A percentile compares a stretch with the other conserved stretches of the same genome.
Conservation (phyloP, 73 alveolate genomes). For the Paramecium sexaurelia region DNA sequence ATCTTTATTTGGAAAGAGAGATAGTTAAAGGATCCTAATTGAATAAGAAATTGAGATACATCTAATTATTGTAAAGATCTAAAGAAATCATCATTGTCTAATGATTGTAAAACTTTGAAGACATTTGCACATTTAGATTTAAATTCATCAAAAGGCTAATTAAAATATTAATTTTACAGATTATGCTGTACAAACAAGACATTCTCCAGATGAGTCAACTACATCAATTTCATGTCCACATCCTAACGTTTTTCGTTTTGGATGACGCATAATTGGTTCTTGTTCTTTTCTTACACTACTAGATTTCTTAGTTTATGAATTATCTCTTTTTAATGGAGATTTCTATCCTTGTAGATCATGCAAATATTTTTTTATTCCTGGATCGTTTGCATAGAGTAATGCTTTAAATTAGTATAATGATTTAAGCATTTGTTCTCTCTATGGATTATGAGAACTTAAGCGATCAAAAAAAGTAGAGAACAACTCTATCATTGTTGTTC, state of each 20-base stretch:
- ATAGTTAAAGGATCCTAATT: constrained; percentile 6
- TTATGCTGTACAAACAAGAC: neutral
- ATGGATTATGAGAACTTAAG: constrained; percentile 25
- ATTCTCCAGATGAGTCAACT: neutral
- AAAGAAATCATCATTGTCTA: constrained; percentile 51
- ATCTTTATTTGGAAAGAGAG: constrained; percentile 5
- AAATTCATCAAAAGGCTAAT: constrained; percentile 47
- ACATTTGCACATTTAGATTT: neutral
- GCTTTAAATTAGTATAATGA: constrained; percentile 47
- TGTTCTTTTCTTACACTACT: constrained; percentile 45
- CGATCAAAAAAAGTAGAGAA: constrained; percentile 59
- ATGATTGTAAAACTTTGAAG: neutral
- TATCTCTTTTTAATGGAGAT: constrained; percentile 47
- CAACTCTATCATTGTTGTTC: constrained; percentile 57
- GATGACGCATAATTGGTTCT: neutral
- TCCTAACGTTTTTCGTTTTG: neutral
- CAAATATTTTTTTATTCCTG: constrained; percentile 9
- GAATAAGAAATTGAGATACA: neutral
- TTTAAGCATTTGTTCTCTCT: constrained; percentile 56
- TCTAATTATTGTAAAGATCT: neutral
- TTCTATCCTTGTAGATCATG: constrained; percentile 21
- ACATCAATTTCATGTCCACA: constrained; percentile 57
- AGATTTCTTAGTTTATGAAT: constrained; percentile 48
- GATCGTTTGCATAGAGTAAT: constrained; percentile 41
- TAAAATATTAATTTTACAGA: neutral